Evolutionary conservation across 352 stramenopile genomes (phyloP).

Genomic region (Globisporangium megalacanthum): DNA sequence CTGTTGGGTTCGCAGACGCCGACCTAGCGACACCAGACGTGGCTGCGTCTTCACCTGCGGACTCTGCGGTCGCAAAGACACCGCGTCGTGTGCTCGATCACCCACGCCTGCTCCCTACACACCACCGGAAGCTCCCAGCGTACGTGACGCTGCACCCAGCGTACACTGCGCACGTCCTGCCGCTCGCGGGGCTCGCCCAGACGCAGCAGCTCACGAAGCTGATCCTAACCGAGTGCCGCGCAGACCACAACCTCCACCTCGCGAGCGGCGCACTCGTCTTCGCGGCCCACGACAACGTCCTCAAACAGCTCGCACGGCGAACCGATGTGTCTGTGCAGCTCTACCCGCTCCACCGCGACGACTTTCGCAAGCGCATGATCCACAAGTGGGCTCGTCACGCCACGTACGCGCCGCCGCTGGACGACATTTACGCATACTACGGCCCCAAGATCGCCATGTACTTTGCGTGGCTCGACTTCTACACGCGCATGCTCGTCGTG

Average conservation of each 20-base stretch:
- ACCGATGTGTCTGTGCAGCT: conserved; percentile 24
- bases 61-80: no score
- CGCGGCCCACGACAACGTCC: conserved; percentile 29
- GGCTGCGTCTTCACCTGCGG: neutral
- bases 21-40: neutral
- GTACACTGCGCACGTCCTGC: conserved; percentile 37
- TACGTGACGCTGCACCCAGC: conserved; percentile 43
- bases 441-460: conserved; percentile 67
- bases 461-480: conserved; percentile 81
- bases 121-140: conserved; percentile 20
- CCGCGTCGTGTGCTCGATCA: neutral
- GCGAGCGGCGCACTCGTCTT: conserved; percentile 25
- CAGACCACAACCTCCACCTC: conserved; percentile 34
- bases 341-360: conserved; percentile 58
- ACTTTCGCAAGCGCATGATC: conserved; percentile 37
- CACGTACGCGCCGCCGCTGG: conserved; percentile 28
- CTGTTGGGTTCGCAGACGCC: conserved; percentile 25
- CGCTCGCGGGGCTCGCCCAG: conserved; percentile 38
- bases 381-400: conserved; percentile 32
- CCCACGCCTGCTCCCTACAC: conserved; percentile 6
- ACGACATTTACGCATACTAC: conserved; percentile 59
- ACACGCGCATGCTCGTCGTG: conserved; percentile 68
- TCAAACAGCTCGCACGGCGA: conserved; percentile 28
- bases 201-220: conserved; percentile 54
- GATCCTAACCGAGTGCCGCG: conserved; percentile 34